These are phyloP conservation scores for Globisporangium paddicum DNA, from an alignment of 352 stramenopile species.

Conservation along the genomic window DNA sequence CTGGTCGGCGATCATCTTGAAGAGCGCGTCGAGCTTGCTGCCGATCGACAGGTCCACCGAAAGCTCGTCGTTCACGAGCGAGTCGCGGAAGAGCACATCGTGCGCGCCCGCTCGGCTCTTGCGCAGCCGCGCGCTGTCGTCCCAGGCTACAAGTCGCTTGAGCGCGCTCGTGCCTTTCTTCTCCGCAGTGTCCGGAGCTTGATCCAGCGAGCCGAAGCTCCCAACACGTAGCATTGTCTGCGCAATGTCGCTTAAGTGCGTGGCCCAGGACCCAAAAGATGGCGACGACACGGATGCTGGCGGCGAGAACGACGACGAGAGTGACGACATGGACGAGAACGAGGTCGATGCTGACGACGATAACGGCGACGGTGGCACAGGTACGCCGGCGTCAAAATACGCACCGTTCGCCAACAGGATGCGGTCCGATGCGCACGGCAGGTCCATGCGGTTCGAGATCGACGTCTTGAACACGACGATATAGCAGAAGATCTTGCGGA, in stretches of 20 bases:
- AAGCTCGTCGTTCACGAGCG: conserved; percentile 72
- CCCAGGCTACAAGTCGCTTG: conserved; percentile 61
- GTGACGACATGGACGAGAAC: conserved; percentile 15
- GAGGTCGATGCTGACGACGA: conserved; percentile 18
- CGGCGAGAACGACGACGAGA: conserved; percentile 13
- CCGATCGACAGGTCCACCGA: conserved; percentile 77
- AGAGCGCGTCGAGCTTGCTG: conserved; percentile 80
- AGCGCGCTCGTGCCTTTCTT: conserved; percentile 55
- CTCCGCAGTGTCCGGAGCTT: conserved; percentile 17
- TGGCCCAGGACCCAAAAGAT: conserved; percentile 50
- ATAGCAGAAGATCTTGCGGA: conserved; percentile 84
- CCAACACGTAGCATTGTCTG: conserved; percentile 54
- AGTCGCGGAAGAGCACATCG: conserved; percentile 67
- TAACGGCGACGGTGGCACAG: not conserved
- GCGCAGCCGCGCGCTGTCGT: conserved; percentile 41
- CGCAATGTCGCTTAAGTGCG: conserved; percentile 66
- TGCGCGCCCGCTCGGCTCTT: conserved; percentile 27
- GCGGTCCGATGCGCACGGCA: conserved; percentile 66
- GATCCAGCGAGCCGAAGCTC: conserved; percentile 15
- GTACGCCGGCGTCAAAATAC: conserved; percentile 47
- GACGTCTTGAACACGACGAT: conserved; percentile 84
- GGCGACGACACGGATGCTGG: conserved; percentile 14
- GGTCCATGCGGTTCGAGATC: conserved; percentile 64
- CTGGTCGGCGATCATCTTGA: conserved; percentile 86
- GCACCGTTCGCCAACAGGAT: conserved; percentile 70